Evolutionary conservation across 768 basidiomycete genomes (phyloP), one percentile per base, ranked within the genome.

Genomic region (Pulveroboletus sp.): DNA sequence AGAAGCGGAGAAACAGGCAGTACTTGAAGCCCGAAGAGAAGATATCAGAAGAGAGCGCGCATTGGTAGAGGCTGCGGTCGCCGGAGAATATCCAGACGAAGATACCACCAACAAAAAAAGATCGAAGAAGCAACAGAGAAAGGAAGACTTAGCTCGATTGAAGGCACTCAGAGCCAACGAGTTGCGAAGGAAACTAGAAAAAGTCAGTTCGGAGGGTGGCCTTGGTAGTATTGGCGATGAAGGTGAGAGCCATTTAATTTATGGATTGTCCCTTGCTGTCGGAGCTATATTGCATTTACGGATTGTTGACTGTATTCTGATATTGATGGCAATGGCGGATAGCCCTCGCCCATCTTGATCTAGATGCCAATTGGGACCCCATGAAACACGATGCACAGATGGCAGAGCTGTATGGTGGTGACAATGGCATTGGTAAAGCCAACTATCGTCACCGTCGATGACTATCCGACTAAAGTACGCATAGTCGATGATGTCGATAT

Each of bases 341-440:
- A 82, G 89, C 80, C 3, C 67, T 93, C 44, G 71, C 76, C 46
- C 80, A 78, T 37, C 74, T 95, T 4, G 91, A 95, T 58, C 71
- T 99, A 6, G 93, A 98, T 10, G 90, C 83, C 1, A 93, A 97
- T 39, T 98, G 91, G 87, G 92, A 97, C 59, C 86, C 91, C 11
- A 81, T 77, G 10, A 79, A 80, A 48, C 90, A 96, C 62, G 93
- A 96, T 56, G 69, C 66, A 32, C 88, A 91, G 64, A 93, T 99
- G 86, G 74, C 79, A 0, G 77, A 74, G 18, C 64, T 97, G 24
- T 90, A 93, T 60, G 80, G 72, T 10, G 74, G 73, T 24, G 80
- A 78, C 3, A 75, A 73, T 11, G 68, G 60, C n/a, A 69, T 69
- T 5, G 66, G 67, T 43, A 52, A 55, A 32, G 66, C 52, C 8